Conservation (phyloP, 129 eudicot genomes). For the Chrysanthemum makinoi region DNA sequence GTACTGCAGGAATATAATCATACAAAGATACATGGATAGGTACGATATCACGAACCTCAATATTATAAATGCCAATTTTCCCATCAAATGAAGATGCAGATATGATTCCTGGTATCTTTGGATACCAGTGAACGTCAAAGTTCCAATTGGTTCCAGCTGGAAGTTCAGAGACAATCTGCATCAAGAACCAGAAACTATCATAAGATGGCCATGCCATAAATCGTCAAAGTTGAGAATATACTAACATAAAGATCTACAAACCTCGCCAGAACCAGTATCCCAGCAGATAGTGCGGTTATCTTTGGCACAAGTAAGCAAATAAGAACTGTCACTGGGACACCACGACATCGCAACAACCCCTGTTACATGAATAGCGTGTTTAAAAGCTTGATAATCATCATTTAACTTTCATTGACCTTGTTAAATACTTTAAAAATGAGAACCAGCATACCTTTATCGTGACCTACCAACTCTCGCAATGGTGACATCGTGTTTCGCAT, state of each 20-base stretch:
- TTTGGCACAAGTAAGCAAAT: conserved; percentile 90
- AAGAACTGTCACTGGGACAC: conserved; percentile 96
- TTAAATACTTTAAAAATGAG: neutral
- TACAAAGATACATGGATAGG: neutral
- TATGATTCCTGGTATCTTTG: conserved; percentile 89
- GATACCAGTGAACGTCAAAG: conserved; percentile 93
- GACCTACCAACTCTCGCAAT: conserved; percentile 82
- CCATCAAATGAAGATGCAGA: conserved; percentile 98
- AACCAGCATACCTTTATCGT: conserved; percentile 68
- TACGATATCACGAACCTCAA: conserved; percentile 54
- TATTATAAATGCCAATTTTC: conserved; percentile 79
- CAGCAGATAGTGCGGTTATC: conserved; percentile 98
- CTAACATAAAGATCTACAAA: conserved; percentile 18
- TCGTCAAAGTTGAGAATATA: neutral
- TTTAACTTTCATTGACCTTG: neutral
- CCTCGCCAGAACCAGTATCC: conserved; percentile 90
- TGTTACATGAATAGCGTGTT: conserved; percentile 19
- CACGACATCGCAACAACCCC: conserved; percentile 99
- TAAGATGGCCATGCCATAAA: neutral
- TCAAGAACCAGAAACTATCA: neutral
- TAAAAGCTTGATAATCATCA: neutral
- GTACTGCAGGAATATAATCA: neutral
- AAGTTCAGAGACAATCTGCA: conserved; percentile 85
- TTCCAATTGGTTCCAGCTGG: conserved; percentile 96
- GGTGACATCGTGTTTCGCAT: conserved; percentile 90